Percentiles rank a stretch among this genome's conserved stretches.
Evolutionary conservation across 805 yeast species (phyloP).

Genomic region (Geotrichum ghanense): DNA sequence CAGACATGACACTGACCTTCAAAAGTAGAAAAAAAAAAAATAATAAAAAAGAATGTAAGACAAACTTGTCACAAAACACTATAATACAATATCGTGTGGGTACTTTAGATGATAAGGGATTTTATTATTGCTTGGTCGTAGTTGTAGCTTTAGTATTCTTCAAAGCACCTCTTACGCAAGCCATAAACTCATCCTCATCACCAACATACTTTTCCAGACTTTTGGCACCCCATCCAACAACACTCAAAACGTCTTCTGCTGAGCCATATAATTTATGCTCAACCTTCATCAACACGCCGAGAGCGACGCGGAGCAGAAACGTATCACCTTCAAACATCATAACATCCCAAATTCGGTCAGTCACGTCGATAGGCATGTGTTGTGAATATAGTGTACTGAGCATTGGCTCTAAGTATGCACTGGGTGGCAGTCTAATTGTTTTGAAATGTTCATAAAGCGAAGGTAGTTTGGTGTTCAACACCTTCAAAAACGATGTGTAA

Average conservation of each 20-base stretch:
- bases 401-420: constrained; percentile 34
- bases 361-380: constrained; percentile 35
- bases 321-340: constrained; percentile 51
- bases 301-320: constrained; percentile 38
- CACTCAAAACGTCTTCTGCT: constrained; percentile 33
- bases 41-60: too few relatives aligned
- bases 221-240: constrained; percentile 23
- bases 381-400: constrained; percentile 36
- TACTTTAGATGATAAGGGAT: too few relatives aligned
- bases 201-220: constrained; percentile 33
- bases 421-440: constrained; percentile 30
- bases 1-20: too few relatives aligned
- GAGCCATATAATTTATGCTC: constrained; percentile 43
- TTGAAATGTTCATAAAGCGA: constrained; percentile 40
- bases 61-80: too few relatives aligned
- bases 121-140: too few relatives aligned
- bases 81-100: too few relatives aligned
- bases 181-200: constrained; percentile 37
- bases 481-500: constrained; percentile 36
- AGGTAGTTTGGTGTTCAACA: constrained; percentile 35
- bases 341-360: constrained; percentile 44
- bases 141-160: constrained; percentile 34
- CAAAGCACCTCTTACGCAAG: constrained; percentile 30
- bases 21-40: too few relatives aligned
- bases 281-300: constrained; percentile 40